These are phyloP conservation scores for Kondoa malvinella DNA, from an alignment of 768 basidiomycete genomes.

Conservation along the genomic window DNA sequence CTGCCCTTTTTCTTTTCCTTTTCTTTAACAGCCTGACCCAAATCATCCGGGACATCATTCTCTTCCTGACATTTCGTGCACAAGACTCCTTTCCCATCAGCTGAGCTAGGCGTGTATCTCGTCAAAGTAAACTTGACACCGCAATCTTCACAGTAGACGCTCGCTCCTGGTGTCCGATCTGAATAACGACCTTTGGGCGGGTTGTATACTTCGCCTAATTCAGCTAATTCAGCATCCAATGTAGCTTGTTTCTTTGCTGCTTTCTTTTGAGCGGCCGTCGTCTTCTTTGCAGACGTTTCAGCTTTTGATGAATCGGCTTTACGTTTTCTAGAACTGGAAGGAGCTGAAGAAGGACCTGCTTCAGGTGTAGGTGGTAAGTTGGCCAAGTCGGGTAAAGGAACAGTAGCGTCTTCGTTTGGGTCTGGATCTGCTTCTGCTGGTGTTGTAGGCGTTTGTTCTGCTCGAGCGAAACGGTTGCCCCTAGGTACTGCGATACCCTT, in stretches of 20 bases:
- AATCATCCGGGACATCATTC: constrained; percentile 37
- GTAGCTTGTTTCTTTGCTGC: constrained; percentile 35
- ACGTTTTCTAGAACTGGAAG: too few relatives aligned
- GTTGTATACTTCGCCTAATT: constrained; percentile 46
- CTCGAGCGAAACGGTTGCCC: neutral
- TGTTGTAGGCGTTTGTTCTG: neutral
- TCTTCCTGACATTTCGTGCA: constrained; percentile 71
- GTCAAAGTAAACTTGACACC: constrained; percentile 37
- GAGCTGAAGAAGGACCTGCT: neutral
- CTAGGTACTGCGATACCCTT: constrained; percentile 5
- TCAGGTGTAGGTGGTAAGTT: neutral
- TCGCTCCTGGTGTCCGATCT: constrained; percentile 40
- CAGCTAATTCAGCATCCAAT: constrained; percentile 32
- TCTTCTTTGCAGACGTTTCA: constrained; percentile 36
- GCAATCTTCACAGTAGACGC: constrained; percentile 66
- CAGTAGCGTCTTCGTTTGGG: neutral
- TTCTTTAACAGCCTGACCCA: constrained; percentile 21
- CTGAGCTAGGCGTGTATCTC: constrained; percentile 7
- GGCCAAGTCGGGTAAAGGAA: neutral
- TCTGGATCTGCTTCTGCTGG: neutral
- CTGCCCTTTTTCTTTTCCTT: constrained; percentile 48
- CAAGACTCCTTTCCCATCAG: constrained; percentile 70
- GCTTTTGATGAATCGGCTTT: neutral
- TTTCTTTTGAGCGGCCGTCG: constrained; percentile 39
- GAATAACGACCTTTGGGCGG: constrained; percentile 34